Base-by-base conservation (phyloP, 257 asterid genomes). In the Gynochthodes officinalis region DNA sequence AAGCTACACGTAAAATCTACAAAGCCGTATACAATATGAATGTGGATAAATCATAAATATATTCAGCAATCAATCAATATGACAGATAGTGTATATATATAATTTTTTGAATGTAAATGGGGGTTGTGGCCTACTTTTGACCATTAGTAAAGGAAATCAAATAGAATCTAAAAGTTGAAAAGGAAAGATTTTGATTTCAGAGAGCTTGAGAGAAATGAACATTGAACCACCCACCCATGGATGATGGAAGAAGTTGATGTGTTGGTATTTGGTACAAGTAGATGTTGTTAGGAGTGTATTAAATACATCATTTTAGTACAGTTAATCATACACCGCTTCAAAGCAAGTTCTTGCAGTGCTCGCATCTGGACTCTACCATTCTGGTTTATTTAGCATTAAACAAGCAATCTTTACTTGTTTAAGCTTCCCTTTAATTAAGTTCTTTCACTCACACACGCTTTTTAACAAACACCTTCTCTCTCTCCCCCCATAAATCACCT, bases 401-500 rank as follows among this genome's bases (percentile, higher is more conserved):
- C 64, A 10, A 28, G 64, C 69, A 72, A 72, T 62, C 70, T 75
- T n/a, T 52, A 66, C 55, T 71, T 65, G 71, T 44, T 39, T 53
- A 71, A 71, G 55, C 69, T 79, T 75, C 75, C 83, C 69, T 66
- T 63, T 70, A 49, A 71, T 72, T 72, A 27, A 30, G 16, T 74
- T 48, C 30, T 57, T 71, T 48, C 50, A 52, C 69, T 27, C 62
- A 59, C 75, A 58, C 55, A 55, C 49, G 23, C 21, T 23, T 64
- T 64, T n/a, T 40, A 40, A n/a, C 69, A 64, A 64, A 64, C 52
- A 60, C 66, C 14, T 15, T 42, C 27, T 62, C 64, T 64, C 79
- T 64, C 63, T 57, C 69, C 67, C 72, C 30, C 57, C n/a, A n/a
- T n/a, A 59, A 58, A 15, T 50, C 50, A 66, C 49, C 72, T 64